phyloP scores from a whole-genome alignment of 2,329 filamentous ascomycete species.

The Pyrenophora seminiperda region DNA sequence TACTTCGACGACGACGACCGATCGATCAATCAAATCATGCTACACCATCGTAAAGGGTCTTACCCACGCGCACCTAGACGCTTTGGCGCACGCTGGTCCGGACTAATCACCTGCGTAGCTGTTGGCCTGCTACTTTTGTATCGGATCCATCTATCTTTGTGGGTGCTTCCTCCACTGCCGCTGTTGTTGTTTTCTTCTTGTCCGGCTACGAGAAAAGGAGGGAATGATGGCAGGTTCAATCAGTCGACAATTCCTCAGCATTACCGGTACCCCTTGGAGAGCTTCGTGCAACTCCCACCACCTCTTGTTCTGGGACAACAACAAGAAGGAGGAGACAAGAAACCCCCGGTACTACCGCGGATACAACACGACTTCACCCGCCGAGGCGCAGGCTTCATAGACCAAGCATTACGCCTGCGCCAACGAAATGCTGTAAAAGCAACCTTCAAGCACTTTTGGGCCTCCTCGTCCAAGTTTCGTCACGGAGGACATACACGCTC shows the following conservation, averaged over 20 bases:
- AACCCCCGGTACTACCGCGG: no score
- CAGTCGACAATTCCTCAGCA: not conserved
- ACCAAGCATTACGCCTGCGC: slow-evolving; percentile 60
- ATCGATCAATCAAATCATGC: no score
- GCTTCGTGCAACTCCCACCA: not conserved
- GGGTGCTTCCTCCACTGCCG: slow-evolving; percentile 17
- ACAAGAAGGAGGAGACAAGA: no score
- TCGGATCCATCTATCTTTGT: slow-evolving; percentile 4
- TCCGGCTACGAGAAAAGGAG: no score
- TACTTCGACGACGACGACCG: no score
- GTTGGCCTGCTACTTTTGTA: slow-evolving; percentile 16
- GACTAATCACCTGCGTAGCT: slow-evolving; percentile 17
- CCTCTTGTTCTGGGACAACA: no score
- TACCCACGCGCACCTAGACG: slow-evolving; percentile 12
- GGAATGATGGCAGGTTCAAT: not conserved
- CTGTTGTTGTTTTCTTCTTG: slow-evolving; percentile 14
- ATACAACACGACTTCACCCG: slow-evolving; percentile 1
- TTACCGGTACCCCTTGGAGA: not conserved
- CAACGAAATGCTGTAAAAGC: slow-evolving; percentile 70
- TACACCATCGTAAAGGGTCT: slow-evolving; percentile 20
- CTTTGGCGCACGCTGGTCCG: slow-evolving; percentile 20
- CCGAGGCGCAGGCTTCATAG: not conserved
- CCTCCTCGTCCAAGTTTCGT: slow-evolving; percentile 64
- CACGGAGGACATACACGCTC: not conserved
- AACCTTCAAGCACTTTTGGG: slow-evolving; percentile 77